These are phyloP conservation scores for Bertia moriformis DNA, from an alignment of 2,329 filamentous ascomycete species.

Conservation along the genomic window DNA sequence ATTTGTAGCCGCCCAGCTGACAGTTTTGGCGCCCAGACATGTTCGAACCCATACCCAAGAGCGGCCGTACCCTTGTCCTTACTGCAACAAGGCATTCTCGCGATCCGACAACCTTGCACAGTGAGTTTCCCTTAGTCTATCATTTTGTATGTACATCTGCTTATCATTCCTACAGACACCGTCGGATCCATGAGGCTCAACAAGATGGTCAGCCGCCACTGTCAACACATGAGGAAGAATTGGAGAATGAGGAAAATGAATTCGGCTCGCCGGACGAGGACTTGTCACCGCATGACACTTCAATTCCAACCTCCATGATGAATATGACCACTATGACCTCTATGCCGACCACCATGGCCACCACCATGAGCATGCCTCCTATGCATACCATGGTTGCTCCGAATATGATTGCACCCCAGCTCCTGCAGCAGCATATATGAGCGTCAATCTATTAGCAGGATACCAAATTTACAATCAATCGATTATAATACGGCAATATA, in stretches of 20 bases:
- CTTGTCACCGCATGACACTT: not conserved
- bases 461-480: too few species aligned
- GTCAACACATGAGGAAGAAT: not conserved
- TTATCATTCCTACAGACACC: conserved; percentile 2
- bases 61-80: conserved; percentile 90
- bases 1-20: conserved; percentile 20
- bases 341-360: not conserved
- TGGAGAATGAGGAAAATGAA: not conserved
- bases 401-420: conserved; percentile 1
- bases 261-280: not conserved
- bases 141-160: conserved; percentile 14
- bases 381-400: not conserved
- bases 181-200: conserved; percentile 1
- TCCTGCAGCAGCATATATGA: not conserved
- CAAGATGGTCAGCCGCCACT: not conserved
- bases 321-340: not conserved
- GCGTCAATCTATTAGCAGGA: not conserved
- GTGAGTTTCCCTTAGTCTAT: conserved; percentile 47
- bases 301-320: not conserved
- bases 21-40: conserved; percentile 53
- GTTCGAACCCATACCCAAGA: conserved; percentile 99
- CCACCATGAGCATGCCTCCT: not conserved
- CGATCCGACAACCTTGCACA: conserved; percentile 97
- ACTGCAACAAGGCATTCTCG: conserved; percentile 98
- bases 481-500: too few species aligned